These are phyloP conservation scores for Eucalyptus erythrocorys DNA, from an alignment of 345 rosid genomes.

Conservation along the genomic window DNA sequence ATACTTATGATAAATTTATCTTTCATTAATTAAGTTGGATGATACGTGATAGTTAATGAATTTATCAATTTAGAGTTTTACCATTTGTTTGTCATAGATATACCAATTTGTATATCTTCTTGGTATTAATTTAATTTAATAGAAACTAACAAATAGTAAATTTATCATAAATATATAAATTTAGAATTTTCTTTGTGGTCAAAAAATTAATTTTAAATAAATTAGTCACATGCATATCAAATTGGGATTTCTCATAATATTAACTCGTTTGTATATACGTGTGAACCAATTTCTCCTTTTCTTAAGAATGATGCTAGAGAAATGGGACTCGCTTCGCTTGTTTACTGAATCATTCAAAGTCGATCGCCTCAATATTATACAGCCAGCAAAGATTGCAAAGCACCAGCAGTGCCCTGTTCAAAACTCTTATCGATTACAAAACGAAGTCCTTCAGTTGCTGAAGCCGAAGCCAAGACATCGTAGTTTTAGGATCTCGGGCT, in stretches of 20 bases:
- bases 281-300: not conserved
- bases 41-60: rapidly evolving
- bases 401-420: not conserved
- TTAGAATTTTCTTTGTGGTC: rapidly evolving
- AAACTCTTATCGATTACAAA: not conserved
- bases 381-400: not conserved
- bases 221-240: too few relatives aligned
- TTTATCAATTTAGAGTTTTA: rapidly evolving
- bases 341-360: not conserved
- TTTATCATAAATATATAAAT: too few relatives aligned
- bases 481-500: not conserved
- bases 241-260: rapidly evolving
- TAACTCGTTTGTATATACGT: not conserved
- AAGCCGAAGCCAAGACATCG: not conserved
- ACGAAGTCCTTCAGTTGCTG: not conserved
- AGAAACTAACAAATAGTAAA: rapidly evolving
- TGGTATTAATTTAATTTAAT: too few relatives aligned
- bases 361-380: not conserved
- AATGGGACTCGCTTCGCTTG: not conserved
- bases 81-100: rapidly evolving
- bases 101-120: too few relatives aligned
- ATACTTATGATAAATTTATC: rapidly evolving
- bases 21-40: too few relatives aligned
- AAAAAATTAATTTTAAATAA: too few relatives aligned
- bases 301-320: not conserved